A percentile compares a stretch with the other conserved stretches of the same genome.
Conservation (phyloP, 129 eudicot species). For the Heracleum sosnowskyi region DNA sequence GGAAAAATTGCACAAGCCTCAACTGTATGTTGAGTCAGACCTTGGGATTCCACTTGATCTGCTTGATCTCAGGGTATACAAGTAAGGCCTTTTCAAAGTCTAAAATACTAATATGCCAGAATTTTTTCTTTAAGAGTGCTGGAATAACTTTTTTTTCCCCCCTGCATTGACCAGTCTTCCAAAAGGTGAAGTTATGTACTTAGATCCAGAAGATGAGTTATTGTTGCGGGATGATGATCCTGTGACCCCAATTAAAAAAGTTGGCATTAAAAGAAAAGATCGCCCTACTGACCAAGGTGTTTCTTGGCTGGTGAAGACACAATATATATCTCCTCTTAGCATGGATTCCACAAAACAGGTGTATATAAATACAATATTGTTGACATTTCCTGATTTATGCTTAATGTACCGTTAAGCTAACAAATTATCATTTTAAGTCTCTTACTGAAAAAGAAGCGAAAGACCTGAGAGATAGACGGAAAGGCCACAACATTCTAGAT, state of each 20-base stretch:
- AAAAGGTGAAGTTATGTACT: conserved; percentile 34
- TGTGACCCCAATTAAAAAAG: conserved; percentile 68
- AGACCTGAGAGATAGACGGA: conserved; percentile 67
- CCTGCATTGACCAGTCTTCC: conserved; percentile 46
- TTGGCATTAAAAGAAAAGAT: conserved; percentile 75
- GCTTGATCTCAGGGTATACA: conserved; percentile 95
- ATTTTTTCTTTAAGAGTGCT: neutral
- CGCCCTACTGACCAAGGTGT: conserved; percentile 90
- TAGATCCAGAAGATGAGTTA: conserved; percentile 85
- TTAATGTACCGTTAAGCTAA: neutral
- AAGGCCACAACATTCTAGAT: conserved; percentile 50
- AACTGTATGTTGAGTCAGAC: conserved; percentile 78
- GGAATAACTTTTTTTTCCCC: neutral
- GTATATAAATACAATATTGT: conserved; percentile 1
- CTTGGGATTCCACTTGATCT: conserved; percentile 96
- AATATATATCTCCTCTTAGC: conserved; percentile 86
- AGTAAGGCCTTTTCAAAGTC: conserved; percentile 35
- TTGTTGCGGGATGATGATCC: conserved; percentile 69
- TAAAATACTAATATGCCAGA: neutral
- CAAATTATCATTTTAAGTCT: conserved; percentile 31
- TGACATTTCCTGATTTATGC: neutral
- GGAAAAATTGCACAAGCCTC: conserved; percentile 88
- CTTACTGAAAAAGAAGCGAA: conserved; percentile 82
- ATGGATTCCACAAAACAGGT: conserved; percentile 85
- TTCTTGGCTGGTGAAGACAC: conserved; percentile 96